Conservation (phyloP, 1,284 basidiomycete genomes). For the Cryptococcus sp. region DNA sequence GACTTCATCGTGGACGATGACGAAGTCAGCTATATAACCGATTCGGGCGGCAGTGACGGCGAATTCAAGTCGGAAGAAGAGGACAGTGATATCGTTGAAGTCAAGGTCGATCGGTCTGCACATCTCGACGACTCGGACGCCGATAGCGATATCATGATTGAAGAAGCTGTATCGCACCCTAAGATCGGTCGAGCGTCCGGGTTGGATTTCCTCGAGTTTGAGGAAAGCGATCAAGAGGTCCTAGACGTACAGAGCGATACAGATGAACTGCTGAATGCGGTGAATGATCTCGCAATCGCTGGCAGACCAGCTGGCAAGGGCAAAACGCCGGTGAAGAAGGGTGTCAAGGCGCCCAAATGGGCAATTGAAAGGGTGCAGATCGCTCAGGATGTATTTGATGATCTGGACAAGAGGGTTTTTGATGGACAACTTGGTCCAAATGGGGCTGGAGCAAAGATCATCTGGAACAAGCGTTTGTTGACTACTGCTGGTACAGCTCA, state of each 20-base stretch:
- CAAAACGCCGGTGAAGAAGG: conserved; percentile 2
- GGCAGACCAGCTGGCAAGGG: not conserved
- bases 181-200: no score
- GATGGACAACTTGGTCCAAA: conserved; percentile 25
- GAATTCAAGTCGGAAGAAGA: conserved; percentile 4
- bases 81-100: conserved; percentile 1
- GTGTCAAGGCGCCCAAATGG: conserved; percentile 15
- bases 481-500: conserved; percentile 43
- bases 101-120: not conserved
- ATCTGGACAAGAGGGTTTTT: conserved; percentile 40
- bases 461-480: conserved; percentile 41
- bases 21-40: conserved; percentile 13
- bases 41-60: conserved; percentile 6
- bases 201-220: conserved; percentile 7
- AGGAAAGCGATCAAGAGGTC: not conserved
- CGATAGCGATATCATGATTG: not conserved
- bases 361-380: conserved; percentile 20
- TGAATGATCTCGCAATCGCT: not conserved
- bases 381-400: conserved; percentile 36
- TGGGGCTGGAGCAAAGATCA: conserved; percentile 24
- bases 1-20: conserved; percentile 45
- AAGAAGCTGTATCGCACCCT: not conserved
- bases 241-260: not conserved
- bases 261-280: not conserved
- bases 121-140: not conserved